Base-by-base conservation (phyloP, 1,139 yeast genomes). In the Wickerhamomyces sp. region DNA sequence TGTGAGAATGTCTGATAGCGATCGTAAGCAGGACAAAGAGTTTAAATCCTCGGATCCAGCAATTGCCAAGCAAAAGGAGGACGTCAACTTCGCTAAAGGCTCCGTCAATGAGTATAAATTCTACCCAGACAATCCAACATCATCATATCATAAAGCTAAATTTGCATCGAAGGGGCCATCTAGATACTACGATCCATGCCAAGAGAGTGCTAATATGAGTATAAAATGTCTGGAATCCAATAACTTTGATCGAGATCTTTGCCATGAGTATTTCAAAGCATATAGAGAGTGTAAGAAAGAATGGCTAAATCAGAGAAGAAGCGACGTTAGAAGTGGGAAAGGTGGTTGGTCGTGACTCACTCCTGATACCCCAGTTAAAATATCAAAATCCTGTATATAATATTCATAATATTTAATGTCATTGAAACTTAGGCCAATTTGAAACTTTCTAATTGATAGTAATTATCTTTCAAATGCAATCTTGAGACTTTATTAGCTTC, bases 121-220 rank as follows among this genome's bases (percentile, higher is more conserved):
- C 57, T 89, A 86, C 54, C 97, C 97, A 1, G 97, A 89, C 51
- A 78, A 80, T 37, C 73, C 74, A 29, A 65, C 63, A 13, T 56
- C 67, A 3, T 49, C 51, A 13, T 42, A 58, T 32, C 65, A 65
- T 44, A 60, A 59, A 41, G 47, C 47, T 33, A 53, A 59, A 33
- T 66, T 67, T 44, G 57, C 60, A 1, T 47, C 62, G 16, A 89
- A 90, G 54, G 89, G 77, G 32, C 85, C 95, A 2, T 81, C 95
- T 7, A 79, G 83, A 59, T 92, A 74, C 60, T 90, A 84, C 56
- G 97, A 92, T 57, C 97, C 98, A 1, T 92, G 98, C 61, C 85
- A 82, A 41, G 90, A 88, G 56, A 83, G 95, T 33, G 73, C 96
- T 18, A 82, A 80, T 58, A 92, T 95, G 74, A 85, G 96, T 27